Evolutionary conservation across 108 stramenopile species (phyloP), one percentile per base, ranked within the genome.

Genomic region (Ochromonas danica): DNA sequence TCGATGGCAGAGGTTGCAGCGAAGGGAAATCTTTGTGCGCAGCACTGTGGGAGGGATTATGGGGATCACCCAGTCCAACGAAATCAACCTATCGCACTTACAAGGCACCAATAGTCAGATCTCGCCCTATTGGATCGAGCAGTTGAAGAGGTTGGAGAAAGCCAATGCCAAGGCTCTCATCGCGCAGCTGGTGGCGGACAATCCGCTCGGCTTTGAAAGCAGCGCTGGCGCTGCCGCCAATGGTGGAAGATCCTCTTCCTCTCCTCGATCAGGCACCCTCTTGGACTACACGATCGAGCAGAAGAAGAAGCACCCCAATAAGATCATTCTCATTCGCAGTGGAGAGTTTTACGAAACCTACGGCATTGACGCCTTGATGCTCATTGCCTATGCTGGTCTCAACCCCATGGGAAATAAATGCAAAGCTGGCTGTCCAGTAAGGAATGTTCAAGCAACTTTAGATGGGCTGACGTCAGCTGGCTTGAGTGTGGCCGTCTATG

Each of bases 331-430:
- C 40, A 86, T 91, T 6, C 87, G 95, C 28, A 93, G 94, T 35
- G 97, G 97, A 14, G 97, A 98, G 82, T 98, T 98, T 84, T 98
- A 95, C 79, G 97, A 98, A 88, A 89, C 94, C 1, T 95, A 87
- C 81, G 97, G 97, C n/a, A 70, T 94, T 2, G 97, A 98, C 87
- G 94, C 95, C 0, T 80, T 96, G 43, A 72, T 98, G 83, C 84
- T 98, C 40, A 90, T 98, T 43, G 93, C 96, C 67, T 92, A 95
- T 82, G 90, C 90, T 35, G 97, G 97, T 25, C 81, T 98, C 71
- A 98, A 98, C 78, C 85, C 93, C n/a, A 98, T 98, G 97, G 97
- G 86, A 2, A 88, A 87, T 22, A 92, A 93, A 80, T 91, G 90
- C 28, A 90, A 89, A 72, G 95, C 97, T 10, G 97, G 97, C 3